phyloP scores from a whole-genome alignment of 2,329 filamentous ascomycete genomes.

The Cadophora gregata region DNA sequence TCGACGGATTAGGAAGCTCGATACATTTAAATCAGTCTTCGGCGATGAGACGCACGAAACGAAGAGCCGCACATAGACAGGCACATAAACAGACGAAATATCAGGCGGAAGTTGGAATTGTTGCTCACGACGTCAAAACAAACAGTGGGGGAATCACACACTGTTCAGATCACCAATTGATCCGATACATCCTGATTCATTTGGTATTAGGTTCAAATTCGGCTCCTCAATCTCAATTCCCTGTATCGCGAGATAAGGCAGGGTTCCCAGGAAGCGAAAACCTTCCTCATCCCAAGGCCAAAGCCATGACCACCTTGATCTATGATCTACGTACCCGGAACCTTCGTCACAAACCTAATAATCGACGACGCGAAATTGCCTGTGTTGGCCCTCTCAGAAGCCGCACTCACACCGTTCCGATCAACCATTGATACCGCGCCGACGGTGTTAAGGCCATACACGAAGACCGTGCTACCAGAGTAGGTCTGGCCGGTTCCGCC shows the following conservation, averaged over 20 bases:
- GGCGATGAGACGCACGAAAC: background rate
- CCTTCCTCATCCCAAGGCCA: background rate
- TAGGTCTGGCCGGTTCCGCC: constrained; percentile 11
- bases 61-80: background rate
- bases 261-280: too few relatives aligned
- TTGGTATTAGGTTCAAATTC: too few relatives aligned
- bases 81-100: background rate
- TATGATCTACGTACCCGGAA: constrained; percentile 28
- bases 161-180: too few relatives aligned
- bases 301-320: too few relatives aligned
- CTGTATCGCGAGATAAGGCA: too few relatives aligned
- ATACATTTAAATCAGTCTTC: background rate
- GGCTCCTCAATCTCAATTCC: too few relatives aligned
- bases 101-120: too few relatives aligned
- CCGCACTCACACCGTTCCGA: constrained; percentile 5
- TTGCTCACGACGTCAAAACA: too few relatives aligned
- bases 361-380: constrained; percentile 15
- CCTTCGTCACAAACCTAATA: constrained; percentile 14
- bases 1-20: background rate
- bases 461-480: constrained; percentile 9
- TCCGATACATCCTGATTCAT: too few relatives aligned
- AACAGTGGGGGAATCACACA: too few relatives aligned
- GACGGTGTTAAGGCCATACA: constrained; percentile 12
- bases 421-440: constrained; percentile 17
- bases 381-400: constrained; percentile 9